Conservation (phyloP, 2,329 filamentous ascomycete genomes). For the Colletotrichum eleusines region DNA sequence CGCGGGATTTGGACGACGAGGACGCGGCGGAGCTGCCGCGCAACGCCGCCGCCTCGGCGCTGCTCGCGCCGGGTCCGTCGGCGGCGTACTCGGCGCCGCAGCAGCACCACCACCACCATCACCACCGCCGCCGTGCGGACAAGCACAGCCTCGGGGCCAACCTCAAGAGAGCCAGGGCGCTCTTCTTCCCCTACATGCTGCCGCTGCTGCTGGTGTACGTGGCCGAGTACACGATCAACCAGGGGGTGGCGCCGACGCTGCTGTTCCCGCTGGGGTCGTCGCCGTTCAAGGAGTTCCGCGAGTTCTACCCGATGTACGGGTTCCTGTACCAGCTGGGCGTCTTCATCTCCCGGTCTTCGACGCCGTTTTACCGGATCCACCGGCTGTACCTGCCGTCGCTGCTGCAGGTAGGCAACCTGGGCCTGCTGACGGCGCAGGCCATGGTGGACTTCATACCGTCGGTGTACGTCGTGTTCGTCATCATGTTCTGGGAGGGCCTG, state of each 20-base stretch:
- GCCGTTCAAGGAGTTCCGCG: conserved; percentile 84
- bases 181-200: conserved; percentile 88
- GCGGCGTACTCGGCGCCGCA: conserved; percentile 54
- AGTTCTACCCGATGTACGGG: conserved; percentile 94
- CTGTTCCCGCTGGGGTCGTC: conserved; percentile 83
- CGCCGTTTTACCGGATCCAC: conserved; percentile 86
- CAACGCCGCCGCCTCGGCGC: conserved; percentile 59
- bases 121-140: conserved; percentile 44
- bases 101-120: conserved; percentile 43
- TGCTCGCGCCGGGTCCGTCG: conserved; percentile 60
- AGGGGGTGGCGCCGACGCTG: conserved; percentile 89
- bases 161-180: conserved; percentile 73
- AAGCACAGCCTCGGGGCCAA: conserved; percentile 57
- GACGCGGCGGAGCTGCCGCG: conserved; percentile 52
- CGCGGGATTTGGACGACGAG: conserved; percentile 55
- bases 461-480: conserved; percentile 85
- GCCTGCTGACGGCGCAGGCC: conserved; percentile 79
- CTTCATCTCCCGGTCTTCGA: conserved; percentile 92
- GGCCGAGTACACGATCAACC: conserved; percentile 97
- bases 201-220: conserved; percentile 93
- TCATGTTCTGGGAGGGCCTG: conserved; percentile 95
- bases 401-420: conserved; percentile 84
- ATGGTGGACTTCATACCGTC: conserved; percentile 84
- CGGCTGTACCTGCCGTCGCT: conserved; percentile 84
- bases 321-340: conserved; percentile 96